phyloP scores from a whole-genome alignment of 176 grass and related monocot species.

The Hordeum vulgare region DNA sequence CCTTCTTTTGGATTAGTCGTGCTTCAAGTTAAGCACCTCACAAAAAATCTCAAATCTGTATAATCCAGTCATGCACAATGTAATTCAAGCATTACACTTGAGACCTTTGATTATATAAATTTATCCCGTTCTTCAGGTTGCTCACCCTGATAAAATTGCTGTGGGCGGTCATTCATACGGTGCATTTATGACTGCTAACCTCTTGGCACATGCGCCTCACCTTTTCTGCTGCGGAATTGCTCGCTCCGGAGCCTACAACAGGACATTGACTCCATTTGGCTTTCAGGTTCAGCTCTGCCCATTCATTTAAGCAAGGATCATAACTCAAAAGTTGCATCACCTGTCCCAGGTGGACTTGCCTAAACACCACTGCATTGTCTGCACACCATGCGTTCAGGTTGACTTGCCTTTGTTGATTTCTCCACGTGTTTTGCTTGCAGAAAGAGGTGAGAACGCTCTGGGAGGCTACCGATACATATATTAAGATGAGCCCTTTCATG shows the following conservation, averaged over 20 bases:
- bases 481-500: conserved; percentile 92
- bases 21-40: not conserved
- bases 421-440: conserved; percentile 17
- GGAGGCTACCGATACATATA: conserved; percentile 70
- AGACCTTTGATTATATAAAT: not conserved
- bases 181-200: conserved; percentile 99
- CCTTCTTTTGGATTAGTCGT: not conserved
- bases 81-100: not conserved
- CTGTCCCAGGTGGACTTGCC: not conserved
- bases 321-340: not conserved
- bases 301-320: not conserved
- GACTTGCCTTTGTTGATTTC: conserved; percentile 4
- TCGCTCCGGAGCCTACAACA: conserved; percentile 88
- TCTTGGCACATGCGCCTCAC: conserved; percentile 94
- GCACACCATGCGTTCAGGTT: not conserved
- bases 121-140: conserved; percentile 58
- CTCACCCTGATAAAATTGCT: conserved; percentile 88
- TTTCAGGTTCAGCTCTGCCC: conserved; percentile 44
- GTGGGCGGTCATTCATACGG: conserved; percentile 97
- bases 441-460: conserved; percentile 75
- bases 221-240: conserved; percentile 82
- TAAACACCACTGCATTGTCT: not conserved
- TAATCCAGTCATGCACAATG: not conserved
- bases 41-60: not conserved
- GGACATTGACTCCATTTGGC: conserved; percentile 83